Base-by-base conservation (phyloP, 2,329 filamentous ascomycete species). In the Sporothrix brasiliensis region DNA sequence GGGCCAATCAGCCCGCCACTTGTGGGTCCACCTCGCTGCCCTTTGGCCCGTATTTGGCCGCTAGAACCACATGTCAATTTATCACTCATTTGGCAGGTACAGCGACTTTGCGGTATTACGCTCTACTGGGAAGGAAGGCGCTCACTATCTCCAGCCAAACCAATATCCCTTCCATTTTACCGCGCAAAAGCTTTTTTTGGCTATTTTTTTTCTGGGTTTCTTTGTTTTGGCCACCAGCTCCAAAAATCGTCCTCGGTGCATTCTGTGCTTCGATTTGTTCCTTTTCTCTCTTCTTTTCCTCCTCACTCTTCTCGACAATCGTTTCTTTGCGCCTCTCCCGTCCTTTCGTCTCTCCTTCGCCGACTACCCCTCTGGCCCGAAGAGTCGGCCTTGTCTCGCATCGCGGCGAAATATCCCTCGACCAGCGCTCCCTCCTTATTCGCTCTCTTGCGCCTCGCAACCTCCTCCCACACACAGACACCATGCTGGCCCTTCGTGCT, bases 401-500 rank as follows among this genome's bases (percentile, higher is more conserved):
- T 56, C 47, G 61, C 14, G 19, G 41, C 61, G 61, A 52, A 66
- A 66, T 66, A 66, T 52, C 24, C 24, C 63, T 52, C 63, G 44
- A 61, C 54, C 63, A 16, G 6, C 53, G 56, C 50, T 58, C 19
- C 7, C 34, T 6, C 14, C 41, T 34, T 44, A 52, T 4, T 21
- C 27, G 47, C 50, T 63, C 69, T 44, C 53, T 9, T 69, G 71
- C 73, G 39, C 16, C 7, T 39, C 49, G 34, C 47, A 47, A 50
- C 16, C 39, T 24, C 47, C 56, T n/a, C 34, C 21, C 16, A 14
- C 27, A 68, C 60, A 66, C 60, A 66, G 75, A 73, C 73, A 91
- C 80, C 79, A 97, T 97, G 93, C 86, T 97, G 83, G 89, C 91
- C 83, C 85, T 91, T 80, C 91, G 93, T 83, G 88, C 89, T 77